Evolutionary conservation across 2,329 filamentous ascomycete species (phyloP).

Genomic region (Myriosclerotinia duriaeana): DNA sequence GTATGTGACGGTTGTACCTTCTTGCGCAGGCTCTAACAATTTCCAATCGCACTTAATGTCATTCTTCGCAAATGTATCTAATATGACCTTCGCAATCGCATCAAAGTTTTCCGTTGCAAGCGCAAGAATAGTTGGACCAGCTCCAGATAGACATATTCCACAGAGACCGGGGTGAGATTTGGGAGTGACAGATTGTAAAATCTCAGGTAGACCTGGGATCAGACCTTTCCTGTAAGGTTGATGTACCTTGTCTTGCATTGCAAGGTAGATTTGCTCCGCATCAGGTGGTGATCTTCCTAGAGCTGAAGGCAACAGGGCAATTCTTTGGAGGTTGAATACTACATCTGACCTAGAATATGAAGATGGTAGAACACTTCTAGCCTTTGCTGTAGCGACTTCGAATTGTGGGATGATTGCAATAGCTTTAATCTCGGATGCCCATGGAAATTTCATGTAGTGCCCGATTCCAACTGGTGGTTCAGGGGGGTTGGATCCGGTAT

Average conservation of each 20-base stretch:
- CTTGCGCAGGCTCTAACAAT: conserved; percentile 83
- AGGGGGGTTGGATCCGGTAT: conserved; percentile 83
- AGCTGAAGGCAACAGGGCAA: conserved; percentile 85
- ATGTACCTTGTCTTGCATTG: conserved; percentile 98
- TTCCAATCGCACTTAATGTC: conserved; percentile 82
- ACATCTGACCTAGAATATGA: conserved; percentile 79
- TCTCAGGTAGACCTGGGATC: conserved; percentile 87
- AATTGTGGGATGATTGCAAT: conserved; percentile 96
- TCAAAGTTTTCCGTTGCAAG: conserved; percentile 89
- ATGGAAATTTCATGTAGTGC: conserved; percentile 93
- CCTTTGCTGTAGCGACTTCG: conserved; percentile 90
- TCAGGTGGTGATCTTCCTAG: conserved; percentile 88
- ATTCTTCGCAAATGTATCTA: conserved; percentile 69
- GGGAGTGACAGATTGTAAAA: conserved; percentile 88
- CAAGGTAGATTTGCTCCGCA: conserved; percentile 90
- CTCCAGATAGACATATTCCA: conserved; percentile 91
- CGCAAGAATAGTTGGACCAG: conserved; percentile 91
- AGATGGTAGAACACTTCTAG: conserved; percentile 78
- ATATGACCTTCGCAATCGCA: conserved; percentile 76
- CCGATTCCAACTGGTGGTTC: conserved; percentile 90
- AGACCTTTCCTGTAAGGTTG: conserved; percentile 91
- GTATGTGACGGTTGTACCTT: conserved; percentile 44
- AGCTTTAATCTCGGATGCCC: conserved; percentile 93
- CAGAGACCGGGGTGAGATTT: conserved; percentile 82
- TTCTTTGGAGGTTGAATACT: conserved; percentile 89